phyloP scores from a whole-genome alignment of 2,329 filamentous ascomycete species.

The Colletotrichum lindemuthianum region DNA sequence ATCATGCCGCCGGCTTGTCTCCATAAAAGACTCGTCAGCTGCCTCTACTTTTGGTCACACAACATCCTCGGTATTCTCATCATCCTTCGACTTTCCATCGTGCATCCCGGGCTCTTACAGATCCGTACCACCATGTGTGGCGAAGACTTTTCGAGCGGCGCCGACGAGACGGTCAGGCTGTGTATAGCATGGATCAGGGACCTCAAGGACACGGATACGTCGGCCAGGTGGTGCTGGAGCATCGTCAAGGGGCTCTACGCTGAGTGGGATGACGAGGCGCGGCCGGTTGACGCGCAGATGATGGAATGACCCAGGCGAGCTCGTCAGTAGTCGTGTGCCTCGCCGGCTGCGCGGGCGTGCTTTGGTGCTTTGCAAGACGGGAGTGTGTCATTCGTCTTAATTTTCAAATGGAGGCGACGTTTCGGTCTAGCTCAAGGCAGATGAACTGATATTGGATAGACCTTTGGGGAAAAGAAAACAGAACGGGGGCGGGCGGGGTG shows the following conservation, averaged over 20 bases:
- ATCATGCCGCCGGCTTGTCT: constrained; percentile 65
- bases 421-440: too few species aligned
- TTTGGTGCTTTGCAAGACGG: too few species aligned
- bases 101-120: constrained; percentile 59
- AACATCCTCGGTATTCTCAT: constrained; percentile 68
- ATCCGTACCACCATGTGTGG: constrained; percentile 61
- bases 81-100: constrained; percentile 63
- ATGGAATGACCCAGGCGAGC: too few species aligned
- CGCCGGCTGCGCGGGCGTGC: too few species aligned
- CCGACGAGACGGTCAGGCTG: constrained; percentile 57
- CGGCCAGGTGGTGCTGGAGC: constrained; percentile 66
- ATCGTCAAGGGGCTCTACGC: constrained; percentile 58
- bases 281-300: too few species aligned
- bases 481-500: too few species aligned
- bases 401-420: too few species aligned
- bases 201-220: constrained; percentile 62
- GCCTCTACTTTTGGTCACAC: constrained; percentile 70
- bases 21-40: constrained; percentile 68
- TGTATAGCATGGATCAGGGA: constrained; percentile 71
- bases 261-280: constrained; percentile 42
- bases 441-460: too few species aligned
- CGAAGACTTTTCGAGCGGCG: constrained; percentile 60
- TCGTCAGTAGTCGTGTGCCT: too few species aligned
- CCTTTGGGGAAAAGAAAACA: too few species aligned
- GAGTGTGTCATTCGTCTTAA: too few species aligned